phyloP scores from a whole-genome alignment of 2,329 filamentous ascomycete species.

The Orbilia oligospora region DNA sequence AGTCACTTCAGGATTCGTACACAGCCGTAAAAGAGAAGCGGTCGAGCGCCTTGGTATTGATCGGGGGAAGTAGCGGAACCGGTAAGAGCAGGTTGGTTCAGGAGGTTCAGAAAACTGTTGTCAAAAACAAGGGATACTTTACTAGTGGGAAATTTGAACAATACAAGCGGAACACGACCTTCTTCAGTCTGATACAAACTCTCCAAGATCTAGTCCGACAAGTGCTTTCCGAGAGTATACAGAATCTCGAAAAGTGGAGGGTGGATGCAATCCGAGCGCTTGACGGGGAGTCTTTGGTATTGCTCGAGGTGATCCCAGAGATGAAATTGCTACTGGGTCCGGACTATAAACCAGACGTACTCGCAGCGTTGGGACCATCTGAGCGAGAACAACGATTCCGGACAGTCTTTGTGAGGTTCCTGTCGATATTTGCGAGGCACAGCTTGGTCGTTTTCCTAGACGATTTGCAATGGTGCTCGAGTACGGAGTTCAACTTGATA shows the following conservation, averaged over 20 bases:
- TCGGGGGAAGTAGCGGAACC: slow-evolving; percentile 63
- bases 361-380: slow-evolving; percentile 63
- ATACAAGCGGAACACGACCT: slow-evolving; percentile 63
- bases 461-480: slow-evolving; percentile 64
- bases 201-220: slow-evolving; percentile 64
- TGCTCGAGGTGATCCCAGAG: slow-evolving; percentile 64
- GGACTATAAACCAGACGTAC: slow-evolving; percentile 63
- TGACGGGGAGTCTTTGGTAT: slow-evolving; percentile 63
- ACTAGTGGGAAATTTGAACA: slow-evolving; percentile 64
- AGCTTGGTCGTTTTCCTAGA: slow-evolving; percentile 64
- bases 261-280: slow-evolving; percentile 64
- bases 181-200: slow-evolving; percentile 64
- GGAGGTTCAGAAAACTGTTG: slow-evolving; percentile 63
- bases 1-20: slow-evolving; percentile 49
- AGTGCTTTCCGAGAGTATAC: slow-evolving; percentile 64
- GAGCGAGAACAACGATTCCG: slow-evolving; percentile 64
- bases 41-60: slow-evolving; percentile 62
- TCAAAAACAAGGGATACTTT: slow-evolving; percentile 64
- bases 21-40: slow-evolving; percentile 47
- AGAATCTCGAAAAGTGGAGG: slow-evolving; percentile 63
- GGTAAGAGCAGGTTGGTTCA: slow-evolving; percentile 64
- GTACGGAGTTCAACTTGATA: slow-evolving; percentile 63
- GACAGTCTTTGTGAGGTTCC: slow-evolving; percentile 59
- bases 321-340: slow-evolving; percentile 63
- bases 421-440: slow-evolving; percentile 62